Evolutionary conservation across 352 stramenopile genomes (phyloP), one percentile per base, ranked within the genome.

Genomic region (Elongisporangium anandrum): DNA sequence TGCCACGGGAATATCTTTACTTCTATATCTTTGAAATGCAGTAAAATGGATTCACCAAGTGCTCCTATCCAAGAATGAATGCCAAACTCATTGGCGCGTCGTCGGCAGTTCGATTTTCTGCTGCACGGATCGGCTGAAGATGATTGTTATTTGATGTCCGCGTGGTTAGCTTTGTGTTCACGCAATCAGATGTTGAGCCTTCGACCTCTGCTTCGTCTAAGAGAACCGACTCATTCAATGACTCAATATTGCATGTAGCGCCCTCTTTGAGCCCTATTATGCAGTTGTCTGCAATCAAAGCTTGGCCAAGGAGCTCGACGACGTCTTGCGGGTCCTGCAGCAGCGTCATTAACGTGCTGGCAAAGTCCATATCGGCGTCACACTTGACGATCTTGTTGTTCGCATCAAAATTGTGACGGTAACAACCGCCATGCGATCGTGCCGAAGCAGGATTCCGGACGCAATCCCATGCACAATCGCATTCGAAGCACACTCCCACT

Each of bases 361-460:
- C 55, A 29, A 67, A 70, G 19, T 66, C 39, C 54, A 66, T 60
- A 20, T 70, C 54, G 1, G 66, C 64, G 17, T 70, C 59, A 16
- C 63, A 67, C 41, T 48, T 52, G 61, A 34, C 53, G 26, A 60
- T 62, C 16, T 68, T 71, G 10, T 56, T 57, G 7, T 23, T 34
- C 0, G 47, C 7, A 24, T 71, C 64, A 29, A 68, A 68, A 61
- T 68, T n/a, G n/a, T n/a, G n/a, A n/a, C n/a, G n/a, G n/a, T n/a
- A n/a, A n/a, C n/a, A n/a, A n/a, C n/a, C n/a, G n/a, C n/a, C n/a
- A n/a, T n/a, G n/a, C n/a, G n/a, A n/a, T n/a, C n/a, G n/a, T n/a
- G n/a, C n/a, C n/a, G n/a, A n/a, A n/a, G n/a, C n/a, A n/a, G n/a
- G n/a, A n/a, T n/a, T n/a, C n/a, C n/a, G n/a, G n/a, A n/a, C n/a